phyloP scores from a whole-genome alignment of 202 grass and related monocot species.

The Eragrostis tef region DNA sequence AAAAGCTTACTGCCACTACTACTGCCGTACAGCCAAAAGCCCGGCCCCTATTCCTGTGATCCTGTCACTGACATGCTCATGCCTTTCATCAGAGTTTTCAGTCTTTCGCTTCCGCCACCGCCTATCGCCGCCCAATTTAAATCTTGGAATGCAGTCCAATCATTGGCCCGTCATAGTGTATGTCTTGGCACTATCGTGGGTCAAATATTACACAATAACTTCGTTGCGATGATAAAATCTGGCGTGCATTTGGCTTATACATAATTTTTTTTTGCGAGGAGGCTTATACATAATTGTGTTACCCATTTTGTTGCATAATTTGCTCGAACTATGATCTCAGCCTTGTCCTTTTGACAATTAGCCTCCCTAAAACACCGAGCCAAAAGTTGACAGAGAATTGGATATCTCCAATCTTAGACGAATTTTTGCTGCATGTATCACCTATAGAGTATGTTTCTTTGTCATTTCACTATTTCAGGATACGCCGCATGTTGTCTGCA shows the following conservation, averaged over 20 bases:
- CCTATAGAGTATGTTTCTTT: too few relatives aligned
- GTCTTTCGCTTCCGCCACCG: background rate
- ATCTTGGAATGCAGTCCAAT: slow-evolving; percentile 29
- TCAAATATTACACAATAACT: background rate
- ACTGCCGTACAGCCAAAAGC: too few relatives aligned
- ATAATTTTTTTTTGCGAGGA: background rate
- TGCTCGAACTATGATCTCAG: background rate
- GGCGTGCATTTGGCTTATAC: background rate
- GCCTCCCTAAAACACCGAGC: too few relatives aligned
- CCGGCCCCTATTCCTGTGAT: background rate
- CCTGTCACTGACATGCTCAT: background rate
- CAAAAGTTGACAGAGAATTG: too few relatives aligned
- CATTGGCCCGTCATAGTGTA: slow-evolving; percentile 23
- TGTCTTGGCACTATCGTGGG: background rate
- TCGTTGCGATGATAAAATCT: background rate
- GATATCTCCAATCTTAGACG: too few relatives aligned
- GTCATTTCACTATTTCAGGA: too few relatives aligned
- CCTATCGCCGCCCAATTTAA: background rate
- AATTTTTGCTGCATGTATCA: too few relatives aligned
- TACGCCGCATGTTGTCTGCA: background rate
- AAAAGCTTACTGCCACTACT: too few relatives aligned
- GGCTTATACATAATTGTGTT: background rate
- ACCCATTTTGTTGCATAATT: background rate
- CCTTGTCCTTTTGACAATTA: background rate
- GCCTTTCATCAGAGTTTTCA: background rate